Evolutionary conservation across 2,329 filamentous ascomycete species (phyloP), one percentile per base, ranked within the genome.

Genomic region (Apiospora aurea): DNA sequence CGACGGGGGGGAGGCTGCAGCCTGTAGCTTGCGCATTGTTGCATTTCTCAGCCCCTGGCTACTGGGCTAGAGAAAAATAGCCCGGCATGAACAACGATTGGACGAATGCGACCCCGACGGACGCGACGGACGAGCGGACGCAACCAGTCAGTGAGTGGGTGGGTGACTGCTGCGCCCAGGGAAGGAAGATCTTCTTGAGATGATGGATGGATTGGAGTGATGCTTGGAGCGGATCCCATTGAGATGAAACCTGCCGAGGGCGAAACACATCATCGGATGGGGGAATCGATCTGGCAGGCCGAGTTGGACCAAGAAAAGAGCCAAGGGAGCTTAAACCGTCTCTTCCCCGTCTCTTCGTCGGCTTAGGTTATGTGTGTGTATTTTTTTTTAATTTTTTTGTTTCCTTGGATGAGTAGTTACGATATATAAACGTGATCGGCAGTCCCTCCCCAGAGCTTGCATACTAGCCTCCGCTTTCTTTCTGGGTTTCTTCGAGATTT

Each of bases 261-360:
- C 34, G 57, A 64, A 64, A 64, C 57, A n/a, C 57, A n/a, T 64
- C 57, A n/a, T 64, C 34, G 57, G 21, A 64, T 24, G 57, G 34
- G 57, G 34, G 21, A 41, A n/a, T 34, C 57, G 57, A 64, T 64
- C 34, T 64, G 18, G 57, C 57, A 14, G 41, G 21, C 57, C 57
- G 57, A 64, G 26, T 3, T 29, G 26, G 57, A 64, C 41, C 41
- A 11, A 43, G 11, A 64, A 41, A 64, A 41, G 21, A n/a, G 57
- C 57, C 57, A 64, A 64, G 57, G 34, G 57, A 64, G 57, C 57
- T 64, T 64, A 41, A 64, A 21, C 34, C 8, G 4, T 41, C 29
- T 10, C 34, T 64, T 21, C 21, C 57, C 34, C n/a, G 2, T 11
- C 41, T 61, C 53, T 34, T 34, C 51, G 26, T 57, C 53, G 8